phyloP scores from a whole-genome alignment of 768 basidiomycete species.

The Suillus clintonianus region DNA sequence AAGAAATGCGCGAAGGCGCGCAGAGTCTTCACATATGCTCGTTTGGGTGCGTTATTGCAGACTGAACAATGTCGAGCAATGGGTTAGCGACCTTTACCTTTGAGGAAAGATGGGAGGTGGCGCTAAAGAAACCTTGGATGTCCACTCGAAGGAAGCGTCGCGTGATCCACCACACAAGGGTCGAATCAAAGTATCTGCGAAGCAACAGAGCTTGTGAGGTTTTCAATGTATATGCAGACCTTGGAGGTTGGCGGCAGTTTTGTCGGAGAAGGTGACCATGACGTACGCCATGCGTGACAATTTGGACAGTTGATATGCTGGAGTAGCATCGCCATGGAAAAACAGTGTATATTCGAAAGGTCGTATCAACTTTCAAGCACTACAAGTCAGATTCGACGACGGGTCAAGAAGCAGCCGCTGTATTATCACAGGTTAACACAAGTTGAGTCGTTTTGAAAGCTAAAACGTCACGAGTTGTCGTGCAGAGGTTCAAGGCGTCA shows the following conservation, averaged over 20 bases:
- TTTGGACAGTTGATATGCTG: no score
- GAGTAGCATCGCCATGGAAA: no score
- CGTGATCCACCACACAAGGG: constrained; percentile 30
- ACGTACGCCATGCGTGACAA: no score
- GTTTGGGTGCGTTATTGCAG: constrained; percentile 34
- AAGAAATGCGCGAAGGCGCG: constrained; percentile 35
- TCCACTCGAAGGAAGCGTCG: constrained; percentile 31
- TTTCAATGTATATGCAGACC: neutral
- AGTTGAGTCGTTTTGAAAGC: neutral
- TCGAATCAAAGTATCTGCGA: constrained; percentile 26
- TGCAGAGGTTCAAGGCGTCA: no score
- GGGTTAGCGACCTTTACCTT: constrained; percentile 29
- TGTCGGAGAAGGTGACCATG: no score
- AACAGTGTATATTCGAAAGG: neutral
- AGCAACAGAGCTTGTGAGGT: constrained; percentile 26
- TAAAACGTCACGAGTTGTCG: no score
- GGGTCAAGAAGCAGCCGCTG: neutral
- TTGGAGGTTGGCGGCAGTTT: no score
- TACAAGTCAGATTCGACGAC: neutral
- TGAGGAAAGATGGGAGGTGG: constrained; percentile 11
- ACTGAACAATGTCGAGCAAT: constrained; percentile 43
- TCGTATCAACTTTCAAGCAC: no score
- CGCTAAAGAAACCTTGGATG: constrained; percentile 32
- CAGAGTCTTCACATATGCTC: constrained; percentile 37
- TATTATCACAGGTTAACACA: neutral